Evolutionary conservation across 352 stramenopile genomes (phyloP).

Genomic region (Globisporangium emineosum): DNA sequence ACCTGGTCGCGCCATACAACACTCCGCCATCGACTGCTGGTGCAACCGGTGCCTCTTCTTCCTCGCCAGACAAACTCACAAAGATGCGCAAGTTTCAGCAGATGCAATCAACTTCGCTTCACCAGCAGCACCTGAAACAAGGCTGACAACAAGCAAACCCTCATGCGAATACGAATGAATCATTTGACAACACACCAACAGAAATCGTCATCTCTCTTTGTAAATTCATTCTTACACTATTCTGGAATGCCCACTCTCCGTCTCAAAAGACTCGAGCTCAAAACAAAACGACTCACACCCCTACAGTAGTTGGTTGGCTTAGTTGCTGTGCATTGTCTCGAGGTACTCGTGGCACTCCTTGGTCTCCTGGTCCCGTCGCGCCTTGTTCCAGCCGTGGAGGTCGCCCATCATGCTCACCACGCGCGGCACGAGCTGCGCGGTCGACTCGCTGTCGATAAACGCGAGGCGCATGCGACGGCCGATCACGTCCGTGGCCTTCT

Average conservation of each 20-base stretch:
- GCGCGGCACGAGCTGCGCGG: constrained; percentile 69
- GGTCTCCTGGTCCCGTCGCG: constrained; percentile 67
- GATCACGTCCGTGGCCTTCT: constrained; percentile 91
- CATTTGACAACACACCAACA: too few species aligned
- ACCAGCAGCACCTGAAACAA: constrained; percentile 1
- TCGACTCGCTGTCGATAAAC: constrained; percentile 90
- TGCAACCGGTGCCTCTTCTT: background rate
- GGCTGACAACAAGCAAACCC: background rate
- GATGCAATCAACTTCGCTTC: constrained; percentile 10
- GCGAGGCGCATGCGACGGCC: constrained; percentile 90
- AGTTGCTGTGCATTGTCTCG: constrained; percentile 86
- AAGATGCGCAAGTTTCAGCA: constrained; percentile 19
- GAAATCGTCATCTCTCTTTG: background rate
- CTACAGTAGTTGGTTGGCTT: background rate
- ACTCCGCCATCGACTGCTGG: background rate
- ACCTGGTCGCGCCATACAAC: constrained; percentile 57
- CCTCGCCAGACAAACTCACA: constrained; percentile 18
- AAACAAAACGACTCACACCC: background rate
- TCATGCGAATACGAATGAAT: background rate
- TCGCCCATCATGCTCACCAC: constrained; percentile 93
- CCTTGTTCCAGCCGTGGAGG: constrained; percentile 84
- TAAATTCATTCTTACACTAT: constrained; percentile 16
- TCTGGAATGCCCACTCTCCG: background rate
- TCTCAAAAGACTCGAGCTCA: background rate
- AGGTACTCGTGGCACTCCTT: constrained; percentile 77